Evolutionary conservation across 371 early-diverging fungal genomes (phyloP), one percentile per base, ranked within the genome.

Genomic region (Actinomortierella ambigua): DNA sequence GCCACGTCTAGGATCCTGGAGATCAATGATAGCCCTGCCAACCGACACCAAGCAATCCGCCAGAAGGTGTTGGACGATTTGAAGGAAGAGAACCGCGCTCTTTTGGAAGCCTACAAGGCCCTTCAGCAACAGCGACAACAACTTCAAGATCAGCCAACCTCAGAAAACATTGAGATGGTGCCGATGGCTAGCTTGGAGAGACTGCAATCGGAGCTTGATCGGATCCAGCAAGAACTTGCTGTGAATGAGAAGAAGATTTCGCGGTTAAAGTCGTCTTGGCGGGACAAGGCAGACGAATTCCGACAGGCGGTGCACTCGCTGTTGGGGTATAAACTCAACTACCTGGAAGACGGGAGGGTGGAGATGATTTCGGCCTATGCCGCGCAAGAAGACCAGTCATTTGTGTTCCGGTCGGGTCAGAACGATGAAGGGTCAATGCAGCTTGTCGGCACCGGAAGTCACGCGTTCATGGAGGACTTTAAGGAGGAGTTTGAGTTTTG

Each of bases 301-400:
- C 75, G 83, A 43, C 88, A 93, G 49, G 87, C 85, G 1, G 86
- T 92, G 0, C 82, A 84, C 23, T 76, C 78, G 2, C 61, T 93
- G 1, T 79, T 94, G 28, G 94, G 95, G 0, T 95, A 92, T 70
- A 85, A 87, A 27, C 63, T 93, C 14, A 88, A 86, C 29, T 86
- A 93, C 63, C 75, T 87, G 59, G 65, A 76, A 24, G 90, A 87
- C 68, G 88, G 89, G 17, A 76, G 86, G 13, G 90, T 93, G 27
- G 86, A 90, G 20, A 68, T 93, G 20, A 86, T 83, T 1, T 91
- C 92, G 0, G 81, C 77, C 39, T 90, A 85, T 57, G 81, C 84
- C 1, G 69, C 82, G 9, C 67, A 69, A 3, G 59, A 77, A 17
- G 83, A 87, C 23, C 81, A 88, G 18, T 81, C 85, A 6, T 90